Evolutionary conservation across 2,329 filamentous ascomycete species (phyloP).

Genomic region (Fusarium nematophilum): DNA sequence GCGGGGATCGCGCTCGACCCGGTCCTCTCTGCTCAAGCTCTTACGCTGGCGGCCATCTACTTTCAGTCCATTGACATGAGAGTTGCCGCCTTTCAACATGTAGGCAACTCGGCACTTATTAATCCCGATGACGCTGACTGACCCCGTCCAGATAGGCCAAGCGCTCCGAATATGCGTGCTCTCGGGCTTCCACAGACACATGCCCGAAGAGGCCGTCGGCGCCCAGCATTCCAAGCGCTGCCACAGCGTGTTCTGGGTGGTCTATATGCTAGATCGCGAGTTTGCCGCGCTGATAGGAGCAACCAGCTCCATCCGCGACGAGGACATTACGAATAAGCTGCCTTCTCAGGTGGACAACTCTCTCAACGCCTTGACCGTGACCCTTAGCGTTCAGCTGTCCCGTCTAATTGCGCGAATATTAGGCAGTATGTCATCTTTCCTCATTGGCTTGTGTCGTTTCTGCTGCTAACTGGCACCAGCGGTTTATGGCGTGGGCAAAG

Average conservation of each 20-base stretch:
- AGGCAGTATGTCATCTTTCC: slow-evolving; percentile 21
- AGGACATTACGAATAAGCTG: slow-evolving; percentile 46
- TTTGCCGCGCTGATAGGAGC: slow-evolving; percentile 44
- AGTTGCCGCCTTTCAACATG: slow-evolving; percentile 52
- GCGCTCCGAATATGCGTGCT: slow-evolving; percentile 48
- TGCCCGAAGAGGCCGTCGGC: slow-evolving; percentile 37
- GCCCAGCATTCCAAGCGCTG: slow-evolving; percentile 42
- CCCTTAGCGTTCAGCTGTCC: slow-evolving; percentile 42
- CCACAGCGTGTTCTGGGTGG: slow-evolving; percentile 46
- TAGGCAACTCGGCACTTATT: slow-evolving; percentile 14
- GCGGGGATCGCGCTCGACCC: slow-evolving; percentile 37
- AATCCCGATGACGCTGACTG: neutral
- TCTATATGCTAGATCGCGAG: slow-evolving; percentile 46
- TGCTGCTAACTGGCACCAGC: slow-evolving; percentile 12
- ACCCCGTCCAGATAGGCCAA: slow-evolving; percentile 44
- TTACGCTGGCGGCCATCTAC: slow-evolving; percentile 51
- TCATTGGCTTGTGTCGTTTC: fast-evolving
- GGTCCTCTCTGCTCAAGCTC: slow-evolving; percentile 41
- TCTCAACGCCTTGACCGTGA: slow-evolving; percentile 39
- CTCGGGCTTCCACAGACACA: slow-evolving; percentile 45
- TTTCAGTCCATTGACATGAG: slow-evolving; percentile 56
- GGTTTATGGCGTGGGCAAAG: slow-evolving; percentile 43
- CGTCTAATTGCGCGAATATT: slow-evolving; percentile 40
- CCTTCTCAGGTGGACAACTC: slow-evolving; percentile 45
- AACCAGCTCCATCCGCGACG: slow-evolving; percentile 44